phyloP scores from a whole-genome alignment of 164 flowering plant species.

The Sedum album region DNA sequence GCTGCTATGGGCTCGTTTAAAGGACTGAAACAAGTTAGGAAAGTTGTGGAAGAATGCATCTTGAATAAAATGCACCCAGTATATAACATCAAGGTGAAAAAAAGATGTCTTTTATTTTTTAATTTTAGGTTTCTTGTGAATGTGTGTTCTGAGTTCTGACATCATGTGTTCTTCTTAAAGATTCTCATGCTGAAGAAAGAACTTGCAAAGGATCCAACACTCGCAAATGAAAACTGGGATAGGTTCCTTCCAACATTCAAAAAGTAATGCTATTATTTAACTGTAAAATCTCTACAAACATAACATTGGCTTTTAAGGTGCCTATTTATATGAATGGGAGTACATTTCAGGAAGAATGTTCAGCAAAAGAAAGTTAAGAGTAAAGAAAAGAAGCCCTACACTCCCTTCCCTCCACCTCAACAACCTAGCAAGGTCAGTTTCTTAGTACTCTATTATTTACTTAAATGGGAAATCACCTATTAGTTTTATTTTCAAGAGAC shows the following conservation, averaged over 20 bases:
- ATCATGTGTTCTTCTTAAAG: conserved; percentile 21
- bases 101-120: background rate
- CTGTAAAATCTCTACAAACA: background rate
- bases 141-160: background rate
- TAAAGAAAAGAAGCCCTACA: conserved; percentile 85
- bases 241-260: conserved; percentile 90
- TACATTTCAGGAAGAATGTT: conserved; percentile 70
- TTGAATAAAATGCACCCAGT: conserved; percentile 78
- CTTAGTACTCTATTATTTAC: background rate
- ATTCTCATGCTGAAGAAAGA: conserved; percentile 75
- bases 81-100: conserved; percentile 65
- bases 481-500: background rate
- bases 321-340: background rate
- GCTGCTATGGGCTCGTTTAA: conserved; percentile 95
- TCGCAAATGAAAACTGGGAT: conserved; percentile 87
- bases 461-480: background rate
- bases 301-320: background rate
- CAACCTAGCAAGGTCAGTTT: conserved; percentile 82
- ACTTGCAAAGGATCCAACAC: conserved; percentile 74
- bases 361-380: conserved; percentile 67
- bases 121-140: background rate
- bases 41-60: conserved; percentile 87
- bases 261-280: conserved; percentile 35
- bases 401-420: conserved; percentile 96
- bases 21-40: conserved; percentile 84